Base-by-base conservation (phyloP, 495 filamentous ascomycete species). In the Penicillium paxilli region DNA sequence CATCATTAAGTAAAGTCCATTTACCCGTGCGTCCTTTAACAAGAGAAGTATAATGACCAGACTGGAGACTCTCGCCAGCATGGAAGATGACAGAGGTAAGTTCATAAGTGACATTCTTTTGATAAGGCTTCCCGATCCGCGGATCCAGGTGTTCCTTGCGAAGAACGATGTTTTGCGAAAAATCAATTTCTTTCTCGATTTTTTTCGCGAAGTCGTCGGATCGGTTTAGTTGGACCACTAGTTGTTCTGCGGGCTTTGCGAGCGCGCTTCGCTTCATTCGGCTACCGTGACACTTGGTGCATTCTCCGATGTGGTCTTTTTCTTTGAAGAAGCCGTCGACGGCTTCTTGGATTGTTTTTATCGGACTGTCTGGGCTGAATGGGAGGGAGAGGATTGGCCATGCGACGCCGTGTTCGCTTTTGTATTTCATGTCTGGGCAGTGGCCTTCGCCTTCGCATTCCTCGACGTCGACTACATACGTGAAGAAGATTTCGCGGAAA, bases 21-120 rank as follows among this genome's bases (percentile, higher is more conserved):
- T 22, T 23, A 1, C 38, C 54, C 19, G 41, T 47, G 7, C 56
- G 58, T 7, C 54, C 52, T 47, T 62, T 71, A 21, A 67, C 63
- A 22, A 47, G 55, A 26, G 52, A 48, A 5, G 25, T 59, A 44
- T 75, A 75, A 44, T 76, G 71, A 4, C 71, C 76, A 0, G n/a
- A 0, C 0, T 49, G 8, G 2, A 47, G 49, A 2, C 9, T 25
- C 0, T 10, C 1, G 14, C 63, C 69, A 0, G 22, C 3, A 49
- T 77, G 73, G 25, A 68, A 56, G 8, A 71, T 53, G 28, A 71
- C 54, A 2, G 57, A 48, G 23, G 58, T 63, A 12, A 73, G 56
- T 32, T 68, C 59, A 51, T 76, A 76, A 6, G 35, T 4, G 24
- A 63, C 22, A 21, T 48, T 24, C 10, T 45, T 16, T 25, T 6